Conservation (phyloP, 352 stramenopile genomes). For the Pythium myriotylum region DNA sequence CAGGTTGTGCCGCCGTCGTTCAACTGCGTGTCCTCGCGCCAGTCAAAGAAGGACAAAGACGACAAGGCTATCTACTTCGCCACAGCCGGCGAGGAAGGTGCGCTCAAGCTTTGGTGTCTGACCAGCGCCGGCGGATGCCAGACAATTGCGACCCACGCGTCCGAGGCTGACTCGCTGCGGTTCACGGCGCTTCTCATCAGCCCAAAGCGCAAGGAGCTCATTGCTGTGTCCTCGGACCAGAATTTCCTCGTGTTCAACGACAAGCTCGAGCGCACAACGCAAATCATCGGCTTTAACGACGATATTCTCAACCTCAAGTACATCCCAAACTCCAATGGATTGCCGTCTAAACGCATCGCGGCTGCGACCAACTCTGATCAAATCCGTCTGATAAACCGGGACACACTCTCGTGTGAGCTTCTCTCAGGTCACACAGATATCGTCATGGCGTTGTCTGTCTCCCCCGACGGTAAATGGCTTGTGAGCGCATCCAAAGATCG, state of each 20-base stretch:
- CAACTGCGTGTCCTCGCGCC: conserved; percentile 39
- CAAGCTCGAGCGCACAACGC: conserved; percentile 59
- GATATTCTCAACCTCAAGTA: conserved; percentile 98
- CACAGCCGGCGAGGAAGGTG: conserved; percentile 92
- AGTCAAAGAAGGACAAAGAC: conserved; percentile 39
- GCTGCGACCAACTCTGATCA: conserved; percentile 97
- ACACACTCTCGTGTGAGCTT: conserved; percentile 92
- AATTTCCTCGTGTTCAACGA: conserved; percentile 88
- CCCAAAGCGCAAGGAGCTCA: conserved; percentile 53
- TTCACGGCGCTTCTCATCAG: conserved; percentile 67
- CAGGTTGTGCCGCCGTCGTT: conserved; percentile 80
- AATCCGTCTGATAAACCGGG: conserved; percentile 93
- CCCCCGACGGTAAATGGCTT: conserved; percentile 85
- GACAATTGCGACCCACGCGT: conserved; percentile 48
- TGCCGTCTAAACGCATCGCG: conserved; percentile 76
- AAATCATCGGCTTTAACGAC: conserved; percentile 95
- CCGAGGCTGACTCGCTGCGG: conserved; percentile 49
- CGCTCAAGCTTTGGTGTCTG: conserved; percentile 80
- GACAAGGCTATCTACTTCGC: conserved; percentile 87
- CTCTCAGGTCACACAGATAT: conserved; percentile 97
- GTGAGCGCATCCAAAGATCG: conserved; percentile 96
- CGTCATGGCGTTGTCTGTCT: conserved; percentile 95
- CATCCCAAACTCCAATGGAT: conserved; percentile 72
- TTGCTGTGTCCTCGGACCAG: conserved; percentile 83
- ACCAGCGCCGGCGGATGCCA: conserved; percentile 35